Conservation (phyloP, 345 rosid species). For the Eutrema yunnanense region DNA sequence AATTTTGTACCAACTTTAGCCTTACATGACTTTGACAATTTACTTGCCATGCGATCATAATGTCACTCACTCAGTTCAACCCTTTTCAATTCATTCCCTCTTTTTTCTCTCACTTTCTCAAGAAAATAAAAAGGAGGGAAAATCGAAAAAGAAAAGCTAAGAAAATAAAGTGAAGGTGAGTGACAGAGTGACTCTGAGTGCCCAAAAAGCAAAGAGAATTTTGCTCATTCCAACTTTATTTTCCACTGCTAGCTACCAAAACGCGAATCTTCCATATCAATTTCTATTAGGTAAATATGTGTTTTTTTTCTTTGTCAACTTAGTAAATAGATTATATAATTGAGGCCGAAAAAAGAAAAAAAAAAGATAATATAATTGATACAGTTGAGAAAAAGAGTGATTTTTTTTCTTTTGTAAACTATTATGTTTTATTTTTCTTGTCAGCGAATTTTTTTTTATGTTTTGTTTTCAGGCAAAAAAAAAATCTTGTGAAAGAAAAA, state of each 20-base stretch:
- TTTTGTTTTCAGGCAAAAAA: background rate
- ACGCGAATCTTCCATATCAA: slow-evolving; percentile 10
- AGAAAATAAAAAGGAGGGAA: background rate
- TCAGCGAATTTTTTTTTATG: background rate
- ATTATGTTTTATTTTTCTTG: background rate
- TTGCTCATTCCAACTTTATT: slow-evolving; percentile 26
- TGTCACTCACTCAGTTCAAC: slow-evolving; percentile 26
- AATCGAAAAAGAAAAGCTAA: background rate
- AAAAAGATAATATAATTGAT: background rate
- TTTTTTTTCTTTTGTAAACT: background rate
- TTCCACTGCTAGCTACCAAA: slow-evolving; percentile 22
- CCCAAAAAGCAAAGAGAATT: slow-evolving; percentile 27
- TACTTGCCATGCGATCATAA: slow-evolving; percentile 28
- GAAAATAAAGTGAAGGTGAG: slow-evolving; percentile 18
- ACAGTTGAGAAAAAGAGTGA: background rate
- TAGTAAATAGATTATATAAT: background rate
- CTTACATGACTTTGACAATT: slow-evolving; percentile 29
- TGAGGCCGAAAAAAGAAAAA: too few species aligned
- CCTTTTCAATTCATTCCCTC: slow-evolving; percentile 24
- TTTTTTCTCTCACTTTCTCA: slow-evolving; percentile 21
- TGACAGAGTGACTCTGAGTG: slow-evolving; percentile 25
- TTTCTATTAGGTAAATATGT: background rate
- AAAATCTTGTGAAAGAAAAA: background rate
- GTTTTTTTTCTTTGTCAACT: background rate
- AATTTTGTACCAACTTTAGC: slow-evolving; percentile 19